phyloP scores from a whole-genome alignment of 352 stramenopile species.

The Phytophthora colocasiae region DNA sequence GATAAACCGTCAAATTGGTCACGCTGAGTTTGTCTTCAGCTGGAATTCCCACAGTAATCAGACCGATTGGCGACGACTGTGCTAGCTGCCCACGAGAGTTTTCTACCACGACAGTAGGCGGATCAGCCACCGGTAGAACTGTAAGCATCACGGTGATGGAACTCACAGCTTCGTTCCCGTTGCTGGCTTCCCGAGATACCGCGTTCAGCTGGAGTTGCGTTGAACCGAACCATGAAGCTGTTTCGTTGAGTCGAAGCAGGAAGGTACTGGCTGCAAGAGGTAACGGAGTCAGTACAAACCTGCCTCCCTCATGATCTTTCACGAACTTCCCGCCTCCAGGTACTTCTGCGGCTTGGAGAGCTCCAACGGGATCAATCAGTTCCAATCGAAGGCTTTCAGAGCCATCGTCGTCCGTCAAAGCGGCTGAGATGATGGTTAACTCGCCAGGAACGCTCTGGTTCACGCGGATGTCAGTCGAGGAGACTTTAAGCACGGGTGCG shows the following conservation, averaged over 20 bases:
- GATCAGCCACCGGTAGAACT: constrained; percentile 50
- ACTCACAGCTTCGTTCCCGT: constrained; percentile 24
- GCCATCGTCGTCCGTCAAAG: constrained; percentile 46
- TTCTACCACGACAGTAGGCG: constrained; percentile 43
- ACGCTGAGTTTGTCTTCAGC: constrained; percentile 42
- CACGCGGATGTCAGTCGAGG: constrained; percentile 25
- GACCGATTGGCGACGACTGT: constrained; percentile 42
- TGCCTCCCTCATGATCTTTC: constrained; percentile 19
- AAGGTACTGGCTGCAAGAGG: constrained; percentile 22
- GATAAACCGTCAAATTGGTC: constrained; percentile 43
- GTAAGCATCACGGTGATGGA: constrained; percentile 29
- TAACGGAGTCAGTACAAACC: constrained; percentile 38
- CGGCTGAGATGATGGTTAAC: constrained; percentile 36
- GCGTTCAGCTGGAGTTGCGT: constrained; percentile 40
- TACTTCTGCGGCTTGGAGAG: constrained; percentile 34
- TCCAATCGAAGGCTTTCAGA: constrained; percentile 51
- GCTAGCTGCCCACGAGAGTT: constrained; percentile 43
- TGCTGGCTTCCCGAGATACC: constrained; percentile 45
- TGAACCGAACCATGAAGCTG: constrained; percentile 45
- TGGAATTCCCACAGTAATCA: constrained; percentile 41
- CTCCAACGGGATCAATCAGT: constrained; percentile 32
- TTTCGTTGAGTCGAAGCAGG: constrained; percentile 35
- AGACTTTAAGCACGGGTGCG: constrained; percentile 34
- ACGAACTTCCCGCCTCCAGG: constrained; percentile 29
- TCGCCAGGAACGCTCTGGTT: constrained; percentile 47